Conservation (phyloP, 78 protist genomes). For the Cavenderia fasciculata region DNA sequence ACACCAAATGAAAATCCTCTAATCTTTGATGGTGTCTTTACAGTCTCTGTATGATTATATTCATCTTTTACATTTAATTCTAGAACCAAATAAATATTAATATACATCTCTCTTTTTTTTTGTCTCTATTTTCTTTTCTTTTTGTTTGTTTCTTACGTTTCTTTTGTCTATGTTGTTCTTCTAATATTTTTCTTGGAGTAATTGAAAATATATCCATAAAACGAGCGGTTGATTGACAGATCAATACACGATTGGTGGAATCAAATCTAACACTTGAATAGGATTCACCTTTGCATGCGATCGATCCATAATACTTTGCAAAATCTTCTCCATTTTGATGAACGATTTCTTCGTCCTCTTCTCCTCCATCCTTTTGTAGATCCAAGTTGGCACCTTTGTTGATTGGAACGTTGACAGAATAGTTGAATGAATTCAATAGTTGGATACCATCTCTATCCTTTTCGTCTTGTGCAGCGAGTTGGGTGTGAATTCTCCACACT, state of each 20-base stretch:
- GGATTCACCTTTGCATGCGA: slow-evolving; percentile 42
- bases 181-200: slow-evolving; percentile 2
- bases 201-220: slow-evolving; percentile 47
- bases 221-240: slow-evolving; percentile 21
- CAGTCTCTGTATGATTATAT: slow-evolving; percentile 41
- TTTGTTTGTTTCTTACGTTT: too few relatives aligned
- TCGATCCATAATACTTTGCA: slow-evolving; percentile 60
- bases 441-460: background rate
- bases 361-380: background rate
- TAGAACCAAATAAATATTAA: background rate
- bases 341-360: background rate
- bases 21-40: slow-evolving; percentile 55
- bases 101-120: too few relatives aligned
- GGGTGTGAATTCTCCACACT: slow-evolving; percentile 37
- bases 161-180: background rate
- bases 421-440: too few relatives aligned
- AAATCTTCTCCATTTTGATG: slow-evolving; percentile 3
- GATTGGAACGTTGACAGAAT: slow-evolving; percentile 27
- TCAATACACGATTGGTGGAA: slow-evolving; percentile 41
- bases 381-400: background rate
- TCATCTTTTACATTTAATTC: slow-evolving; percentile 29
- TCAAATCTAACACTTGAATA: slow-evolving; percentile 30
- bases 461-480: too few relatives aligned
- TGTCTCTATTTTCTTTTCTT: too few relatives aligned
- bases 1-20: slow-evolving; percentile 47